Evolutionary conservation across 148 eudicot species (phyloP).

Genomic region (Suaeda aralocaspica): DNA sequence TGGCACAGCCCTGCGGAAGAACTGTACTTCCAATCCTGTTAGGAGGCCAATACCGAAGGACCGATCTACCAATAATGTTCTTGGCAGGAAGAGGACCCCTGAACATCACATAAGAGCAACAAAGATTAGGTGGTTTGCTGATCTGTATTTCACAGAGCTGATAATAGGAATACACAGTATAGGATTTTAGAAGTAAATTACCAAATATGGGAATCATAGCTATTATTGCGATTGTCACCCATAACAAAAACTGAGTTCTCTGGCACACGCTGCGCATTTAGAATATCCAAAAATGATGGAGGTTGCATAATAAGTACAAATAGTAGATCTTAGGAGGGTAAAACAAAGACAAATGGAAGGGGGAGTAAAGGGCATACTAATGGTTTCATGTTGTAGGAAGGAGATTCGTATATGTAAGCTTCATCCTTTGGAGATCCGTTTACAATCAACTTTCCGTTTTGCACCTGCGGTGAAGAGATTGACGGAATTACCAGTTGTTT

Average conservation of each 20-base stretch:
- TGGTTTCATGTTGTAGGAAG: slow-evolving; percentile 79
- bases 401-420: slow-evolving; percentile 64
- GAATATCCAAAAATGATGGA: slow-evolving; percentile 9
- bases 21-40: slow-evolving; percentile 75
- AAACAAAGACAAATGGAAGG: slow-evolving; percentile 1
- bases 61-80: slow-evolving; percentile 84
- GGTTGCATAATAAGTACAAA: slow-evolving; percentile 10
- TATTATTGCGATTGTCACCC: slow-evolving; percentile 98
- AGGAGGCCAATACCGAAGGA: slow-evolving; percentile 91
- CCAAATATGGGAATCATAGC: slow-evolving; percentile 99
- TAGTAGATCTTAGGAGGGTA: neutral
- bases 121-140: neutral
- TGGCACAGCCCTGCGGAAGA: slow-evolving; percentile 62
- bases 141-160: neutral
- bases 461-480: slow-evolving; percentile 50
- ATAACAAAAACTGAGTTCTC: slow-evolving; percentile 86
- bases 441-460: slow-evolving; percentile 72
- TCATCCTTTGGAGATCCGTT: slow-evolving; percentile 70
- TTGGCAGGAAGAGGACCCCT: slow-evolving; percentile 95
- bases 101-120: neutral
- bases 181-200: slow-evolving; percentile 23
- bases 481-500: neutral
- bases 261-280: slow-evolving; percentile 65
- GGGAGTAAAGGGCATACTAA: slow-evolving; percentile 57
- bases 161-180: neutral